Evolutionary conservation across 2,329 filamentous ascomycete genomes (phyloP), one percentile per base, ranked within the genome.

Genomic region (Cadophora sp.): DNA sequence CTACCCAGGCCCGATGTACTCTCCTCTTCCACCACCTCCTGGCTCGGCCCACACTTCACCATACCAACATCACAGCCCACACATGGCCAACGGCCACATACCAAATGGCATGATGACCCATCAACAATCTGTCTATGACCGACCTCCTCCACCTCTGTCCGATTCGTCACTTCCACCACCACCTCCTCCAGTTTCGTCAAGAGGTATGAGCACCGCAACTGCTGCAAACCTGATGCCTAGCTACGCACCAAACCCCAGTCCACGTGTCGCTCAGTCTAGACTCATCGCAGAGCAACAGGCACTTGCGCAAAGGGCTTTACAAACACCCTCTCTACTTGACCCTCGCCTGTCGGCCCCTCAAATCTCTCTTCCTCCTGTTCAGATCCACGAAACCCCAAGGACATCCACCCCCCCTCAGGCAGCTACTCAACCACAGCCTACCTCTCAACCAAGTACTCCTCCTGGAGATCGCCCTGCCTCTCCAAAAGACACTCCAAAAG

Each of bases 201-300:
- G 76, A 64, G 70, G 69, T 19, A 74, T 75, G 74, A 74, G 72
- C 68, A 69, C 70, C 59, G 70, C 72, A 72, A 73, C 75, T 64
- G 66, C 73, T 56, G 68, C 67, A 14, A 73, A 73, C 53, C 40
- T 72, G 40, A 71, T 75, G 65, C 74, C 75, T 48, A 55, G 60
- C 40, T 78, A 79, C 70, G 75, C 77, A 67, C 75, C 76, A 43
- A 79, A 79, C 34, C 78, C 78, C 16, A 79, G 80, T 59, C 76
- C 79, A 31, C 78, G 79, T 53, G 75, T 79, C 16, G 76, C 79
- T n/a, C 83, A 83, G 71, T 77, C 79, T 14, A 74, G 79, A 31
- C 73, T 75, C 5, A 62, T 77, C 31, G 75, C 74, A 27, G 73
- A 77, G 79, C 66, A 78, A 79, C 72, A 79, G 73, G 72, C 74